phyloP scores from a whole-genome alignment of 768 basidiomycete species.

The Boletus pseudopeckii region DNA sequence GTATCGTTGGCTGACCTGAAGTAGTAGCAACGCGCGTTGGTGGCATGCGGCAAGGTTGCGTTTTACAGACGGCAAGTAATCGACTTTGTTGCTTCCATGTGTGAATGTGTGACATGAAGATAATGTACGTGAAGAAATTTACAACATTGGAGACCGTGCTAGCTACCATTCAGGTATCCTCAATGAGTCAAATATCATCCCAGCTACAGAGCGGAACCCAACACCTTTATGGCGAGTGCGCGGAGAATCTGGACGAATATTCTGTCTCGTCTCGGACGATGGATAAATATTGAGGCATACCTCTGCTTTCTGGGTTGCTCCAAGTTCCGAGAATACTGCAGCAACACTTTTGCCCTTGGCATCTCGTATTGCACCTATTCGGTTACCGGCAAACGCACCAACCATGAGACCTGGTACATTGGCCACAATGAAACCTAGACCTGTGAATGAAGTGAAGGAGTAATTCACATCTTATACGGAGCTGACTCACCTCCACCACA shows the following conservation, averaged over 20 bases:
- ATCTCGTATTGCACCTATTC: conserved; percentile 87
- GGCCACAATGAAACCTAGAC: conserved; percentile 47
- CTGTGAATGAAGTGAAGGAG: conserved; percentile 37
- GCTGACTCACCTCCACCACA: conserved; percentile 56
- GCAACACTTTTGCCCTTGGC: conserved; percentile 95
- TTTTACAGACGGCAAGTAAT: not conserved
- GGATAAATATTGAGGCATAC: conserved; percentile 38
- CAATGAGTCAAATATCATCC: not conserved
- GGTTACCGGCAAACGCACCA: conserved; percentile 84
- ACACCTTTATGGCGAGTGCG: conserved; percentile 77
- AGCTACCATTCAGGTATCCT: conserved; percentile 4
- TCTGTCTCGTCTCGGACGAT: not conserved
- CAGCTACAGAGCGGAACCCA: conserved; percentile 55
- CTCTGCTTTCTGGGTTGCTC: conserved; percentile 81
- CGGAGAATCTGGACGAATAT: conserved; percentile 59
- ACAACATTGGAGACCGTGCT: not conserved
- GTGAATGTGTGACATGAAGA: not conserved
- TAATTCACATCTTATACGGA: conserved; percentile 2
- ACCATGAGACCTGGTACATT: conserved; percentile 86
- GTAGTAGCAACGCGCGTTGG: not conserved
- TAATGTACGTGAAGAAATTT: too few relatives aligned
- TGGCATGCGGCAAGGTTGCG: conserved; percentile 10
- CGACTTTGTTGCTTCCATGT: not conserved
- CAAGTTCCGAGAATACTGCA: conserved; percentile 77
- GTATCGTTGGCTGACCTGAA: conserved; percentile 18